Conservation (phyloP, 2,329 filamentous ascomycete species). For the Monilinia fructigena region DNA sequence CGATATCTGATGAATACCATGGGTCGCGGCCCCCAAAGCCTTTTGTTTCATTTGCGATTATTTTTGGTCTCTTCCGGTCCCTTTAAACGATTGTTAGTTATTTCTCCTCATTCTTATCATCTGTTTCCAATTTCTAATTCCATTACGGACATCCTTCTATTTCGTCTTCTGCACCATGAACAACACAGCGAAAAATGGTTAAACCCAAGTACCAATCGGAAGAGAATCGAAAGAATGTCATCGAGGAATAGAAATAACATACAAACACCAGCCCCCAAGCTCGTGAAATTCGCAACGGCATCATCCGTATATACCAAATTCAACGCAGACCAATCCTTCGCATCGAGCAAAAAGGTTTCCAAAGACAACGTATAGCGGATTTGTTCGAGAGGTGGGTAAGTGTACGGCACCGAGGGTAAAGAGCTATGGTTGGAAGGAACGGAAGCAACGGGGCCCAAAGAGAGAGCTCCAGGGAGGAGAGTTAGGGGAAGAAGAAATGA, state of each 20-base stretch:
- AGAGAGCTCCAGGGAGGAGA: constrained; percentile 12
- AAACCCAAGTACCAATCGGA: neutral
- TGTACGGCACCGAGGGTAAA: neutral
- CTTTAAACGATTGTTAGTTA: neutral
- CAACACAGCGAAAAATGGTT: neutral
- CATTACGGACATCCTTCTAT: neutral
- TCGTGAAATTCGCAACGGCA: constrained; percentile 18
- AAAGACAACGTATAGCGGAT: constrained; percentile 18
- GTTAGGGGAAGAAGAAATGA: neutral
- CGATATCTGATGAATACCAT: constrained; percentile 14
- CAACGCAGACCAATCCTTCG: constrained; percentile 14
- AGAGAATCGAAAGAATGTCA: neutral
- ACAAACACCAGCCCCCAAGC: constrained; percentile 17
- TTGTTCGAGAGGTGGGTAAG: constrained; percentile 16
- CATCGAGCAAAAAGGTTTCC: constrained; percentile 16
- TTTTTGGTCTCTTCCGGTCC: constrained; percentile 1
- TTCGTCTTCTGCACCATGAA: neutral
- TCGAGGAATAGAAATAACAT: neutral
- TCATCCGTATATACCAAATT: constrained; percentile 3
- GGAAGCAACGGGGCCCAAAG: neutral
- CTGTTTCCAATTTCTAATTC: neutral
- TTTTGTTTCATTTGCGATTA: constrained; percentile 11
- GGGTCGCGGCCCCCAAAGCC: neutral
- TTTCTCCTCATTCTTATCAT: neutral
- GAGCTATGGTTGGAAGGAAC: neutral